Conservation (phyloP, 495 filamentous ascomycete genomes). For the Sabuloglossum arenarium region DNA sequence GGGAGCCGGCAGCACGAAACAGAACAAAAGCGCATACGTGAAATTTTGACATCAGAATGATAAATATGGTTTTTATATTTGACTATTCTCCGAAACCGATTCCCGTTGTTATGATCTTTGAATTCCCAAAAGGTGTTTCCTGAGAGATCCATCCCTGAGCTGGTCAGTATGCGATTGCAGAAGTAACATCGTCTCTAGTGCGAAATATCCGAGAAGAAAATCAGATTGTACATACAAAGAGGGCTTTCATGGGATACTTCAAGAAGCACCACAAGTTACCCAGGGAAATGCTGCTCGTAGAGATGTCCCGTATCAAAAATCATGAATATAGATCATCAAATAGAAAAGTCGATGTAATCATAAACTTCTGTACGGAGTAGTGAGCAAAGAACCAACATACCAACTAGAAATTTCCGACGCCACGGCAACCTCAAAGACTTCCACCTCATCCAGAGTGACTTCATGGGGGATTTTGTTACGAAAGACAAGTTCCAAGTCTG, state of each 20-base stretch:
- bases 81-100: constrained; percentile 43
- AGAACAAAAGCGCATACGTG: constrained; percentile 19
- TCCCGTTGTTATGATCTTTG: constrained; percentile 35
- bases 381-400: constrained; percentile 23
- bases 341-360: too few species aligned
- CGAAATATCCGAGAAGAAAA: too few species aligned
- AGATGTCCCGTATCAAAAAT: too few species aligned
- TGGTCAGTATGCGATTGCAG: background rate
- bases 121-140: constrained; percentile 96
- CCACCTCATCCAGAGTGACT: constrained; percentile 57
- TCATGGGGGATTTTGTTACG: constrained; percentile 15
- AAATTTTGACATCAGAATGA: constrained; percentile 43
- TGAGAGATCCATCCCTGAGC: constrained; percentile 54
- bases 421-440: constrained; percentile 69
- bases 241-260: too few species aligned
- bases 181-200: too few species aligned
- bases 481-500: background rate
- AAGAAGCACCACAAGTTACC: too few species aligned
- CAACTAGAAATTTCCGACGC: constrained; percentile 61
- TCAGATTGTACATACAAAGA: too few species aligned
- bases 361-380: too few species aligned
- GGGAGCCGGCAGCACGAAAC: too few species aligned
- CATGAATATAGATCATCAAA: too few species aligned
- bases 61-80: constrained; percentile 34
- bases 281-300: too few species aligned